Evolutionary conservation across 2,329 filamentous ascomycete genomes (phyloP).

Genomic region (Metarhizium sp.): DNA sequence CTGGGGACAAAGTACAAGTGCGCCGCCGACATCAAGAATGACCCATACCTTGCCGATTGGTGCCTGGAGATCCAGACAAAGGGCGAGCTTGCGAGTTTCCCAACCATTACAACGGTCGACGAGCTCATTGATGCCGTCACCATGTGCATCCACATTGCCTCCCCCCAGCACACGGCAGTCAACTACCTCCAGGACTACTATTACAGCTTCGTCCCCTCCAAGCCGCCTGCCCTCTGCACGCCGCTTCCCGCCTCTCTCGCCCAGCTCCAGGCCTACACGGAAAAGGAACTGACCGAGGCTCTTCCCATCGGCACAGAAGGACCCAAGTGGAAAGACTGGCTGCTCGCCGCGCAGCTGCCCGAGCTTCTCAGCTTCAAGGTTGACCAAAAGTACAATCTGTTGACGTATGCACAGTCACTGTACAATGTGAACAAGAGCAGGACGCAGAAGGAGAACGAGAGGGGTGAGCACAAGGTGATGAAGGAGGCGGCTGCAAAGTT

Average conservation of each 20-base stretch:
- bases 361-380: neutral
- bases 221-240: constrained; percentile 28
- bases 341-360: neutral
- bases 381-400: neutral
- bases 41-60: constrained; percentile 27
- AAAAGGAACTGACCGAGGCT: constrained; percentile 6
- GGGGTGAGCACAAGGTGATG: neutral
- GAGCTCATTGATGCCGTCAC: constrained; percentile 34
- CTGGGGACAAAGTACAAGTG: neutral
- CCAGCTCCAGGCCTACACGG: constrained; percentile 20
- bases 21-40: neutral
- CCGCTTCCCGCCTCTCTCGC: constrained; percentile 21
- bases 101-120: constrained; percentile 29
- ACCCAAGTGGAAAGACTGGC: neutral
- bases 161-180: constrained; percentile 38
- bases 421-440: neutral
- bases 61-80: constrained; percentile 28
- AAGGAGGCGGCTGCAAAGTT: neutral
- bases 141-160: constrained; percentile 43
- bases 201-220: constrained; percentile 35
- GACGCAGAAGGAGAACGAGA: neutral
- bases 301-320: neutral
- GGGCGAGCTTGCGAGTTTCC: constrained; percentile 32
- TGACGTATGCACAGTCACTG: neutral
- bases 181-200: constrained; percentile 45